phyloP scores from a whole-genome alignment of 371 early-diverging fungal species.

The Antonospora locustae region DNA sequence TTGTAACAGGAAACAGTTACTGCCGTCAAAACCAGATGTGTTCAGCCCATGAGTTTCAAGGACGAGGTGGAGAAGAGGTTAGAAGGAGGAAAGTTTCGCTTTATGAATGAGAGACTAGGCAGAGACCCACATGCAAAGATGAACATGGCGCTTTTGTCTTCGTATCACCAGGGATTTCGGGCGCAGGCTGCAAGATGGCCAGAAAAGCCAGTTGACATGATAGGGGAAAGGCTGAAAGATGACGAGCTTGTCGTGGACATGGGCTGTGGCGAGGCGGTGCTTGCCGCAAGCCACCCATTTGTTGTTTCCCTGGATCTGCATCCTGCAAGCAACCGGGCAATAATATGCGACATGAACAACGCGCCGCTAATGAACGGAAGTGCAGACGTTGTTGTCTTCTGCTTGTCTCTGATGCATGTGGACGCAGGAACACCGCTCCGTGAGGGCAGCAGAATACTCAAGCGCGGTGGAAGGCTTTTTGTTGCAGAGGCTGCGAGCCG shows the following conservation, averaged over 20 bases:
- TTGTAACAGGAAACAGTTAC: too few relatives aligned
- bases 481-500: constrained; percentile 52
- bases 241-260: constrained; percentile 44
- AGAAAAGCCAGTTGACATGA: constrained; percentile 43
- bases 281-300: constrained; percentile 35
- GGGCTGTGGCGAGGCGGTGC: constrained; percentile 48
- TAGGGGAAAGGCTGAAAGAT: constrained; percentile 38
- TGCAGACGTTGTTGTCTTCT: constrained; percentile 50
- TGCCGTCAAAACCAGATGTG: too few relatives aligned
- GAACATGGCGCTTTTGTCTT: constrained; percentile 30
- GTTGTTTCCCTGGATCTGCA: constrained; percentile 48
- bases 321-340: constrained; percentile 30
- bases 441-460: constrained; percentile 52
- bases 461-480: constrained; percentile 41
- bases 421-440: constrained; percentile 32
- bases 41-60: constrained; percentile 24
- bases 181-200: constrained; percentile 52
- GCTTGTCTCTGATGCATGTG: constrained; percentile 52
- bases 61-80: constrained; percentile 45
- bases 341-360: constrained; percentile 39
- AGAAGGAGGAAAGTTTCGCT: constrained; percentile 52
- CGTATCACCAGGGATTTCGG: constrained; percentile 49
- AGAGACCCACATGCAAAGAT: constrained; percentile 41
- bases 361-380: constrained; percentile 33
- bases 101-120: constrained; percentile 54